Base-by-base conservation (phyloP, 75 land plant genomes). In the Picea sitchensis region DNA sequence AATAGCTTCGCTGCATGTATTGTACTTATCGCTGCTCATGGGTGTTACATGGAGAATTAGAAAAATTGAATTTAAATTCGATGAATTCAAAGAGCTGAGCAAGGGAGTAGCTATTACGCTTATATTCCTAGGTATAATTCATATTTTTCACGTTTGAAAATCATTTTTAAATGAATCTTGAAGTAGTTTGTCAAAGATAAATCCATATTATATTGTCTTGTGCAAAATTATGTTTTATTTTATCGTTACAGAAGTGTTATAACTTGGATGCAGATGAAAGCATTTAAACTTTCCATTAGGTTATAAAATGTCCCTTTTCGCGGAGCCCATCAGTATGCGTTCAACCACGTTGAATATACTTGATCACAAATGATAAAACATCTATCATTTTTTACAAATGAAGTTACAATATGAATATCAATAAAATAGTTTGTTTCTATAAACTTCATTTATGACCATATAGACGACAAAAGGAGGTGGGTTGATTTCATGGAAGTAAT, bases 1-100 rank as follows among this genome's bases (percentile, higher is more conserved):
- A 77, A 65, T 83, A 56, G 80, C 65, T 17, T 77, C 38, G 54
- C 76, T 90, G 62, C 87, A 90, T 65, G 31, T 59, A 26, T 31
- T 78, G 15, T 87, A 90, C 75, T 58, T 85, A 65, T 77, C 76
- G 21, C 26, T 77, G 57, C 76, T 90, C 68, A 47, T 85, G 58
- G 82, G 80, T 14, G 65, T 83, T 51, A 87, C 87, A 4, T 56
- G 81, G 73, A 76, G 77, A 5, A 75, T 90, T 38, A 87, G 83
- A 15, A 84, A 87, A 73, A 80, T 90, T 61, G 84, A 88, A 71
- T 90, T 90, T 51, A 80, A 87, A 81, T 90, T 90, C 73, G 81
- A 90, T 59, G 92, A 90, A 85, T 84, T 90, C 44, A 83, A 76
- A 58, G 89, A 90, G 47, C 84, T 90, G 15, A 63, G 84, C 78